These are phyloP conservation scores for Paramecium octaurelia DNA, from an alignment of 73 alveolate genomes.

Conservation along the genomic window DNA sequence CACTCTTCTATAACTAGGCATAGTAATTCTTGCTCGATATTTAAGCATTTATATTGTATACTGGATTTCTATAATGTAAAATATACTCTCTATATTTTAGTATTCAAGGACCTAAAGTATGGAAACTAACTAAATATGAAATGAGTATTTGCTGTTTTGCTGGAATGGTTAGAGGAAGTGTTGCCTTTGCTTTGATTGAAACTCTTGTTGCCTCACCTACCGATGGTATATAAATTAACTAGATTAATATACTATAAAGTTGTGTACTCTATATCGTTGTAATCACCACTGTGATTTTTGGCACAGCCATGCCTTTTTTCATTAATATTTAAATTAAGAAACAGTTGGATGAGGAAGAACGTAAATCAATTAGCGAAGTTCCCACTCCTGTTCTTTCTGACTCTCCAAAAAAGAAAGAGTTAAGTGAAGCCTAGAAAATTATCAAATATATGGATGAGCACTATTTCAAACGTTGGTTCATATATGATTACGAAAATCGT, in stretches of 20 bases:
- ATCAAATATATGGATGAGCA: constrained; percentile 50
- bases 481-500: constrained; percentile 56
- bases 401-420: constrained; percentile 18
- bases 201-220: constrained; percentile 36
- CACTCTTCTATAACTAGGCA: constrained; percentile 1
- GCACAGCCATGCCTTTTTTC: constrained; percentile 58
- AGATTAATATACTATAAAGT: constrained; percentile 49
- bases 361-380: background rate
- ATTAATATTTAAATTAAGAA: constrained; percentile 37
- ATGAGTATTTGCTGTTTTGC: constrained; percentile 32
- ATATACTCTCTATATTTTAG: background rate
- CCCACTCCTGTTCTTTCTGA: background rate
- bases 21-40: constrained; percentile 49
- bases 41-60: constrained; percentile 52
- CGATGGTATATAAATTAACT: constrained; percentile 6
- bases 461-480: constrained; percentile 47
- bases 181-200: constrained; percentile 39
- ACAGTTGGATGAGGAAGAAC: constrained; percentile 19
- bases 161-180: constrained; percentile 50
- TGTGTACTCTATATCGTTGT: constrained; percentile 44
- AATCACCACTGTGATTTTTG: constrained; percentile 29
- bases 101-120: constrained; percentile 16
- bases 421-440: constrained; percentile 25
- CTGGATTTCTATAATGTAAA: constrained; percentile 43
- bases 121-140: constrained; percentile 12